These are phyloP conservation scores for Ceratocystis variospora DNA, from an alignment of 2,329 filamentous ascomycete species.

Conservation along the genomic window DNA sequence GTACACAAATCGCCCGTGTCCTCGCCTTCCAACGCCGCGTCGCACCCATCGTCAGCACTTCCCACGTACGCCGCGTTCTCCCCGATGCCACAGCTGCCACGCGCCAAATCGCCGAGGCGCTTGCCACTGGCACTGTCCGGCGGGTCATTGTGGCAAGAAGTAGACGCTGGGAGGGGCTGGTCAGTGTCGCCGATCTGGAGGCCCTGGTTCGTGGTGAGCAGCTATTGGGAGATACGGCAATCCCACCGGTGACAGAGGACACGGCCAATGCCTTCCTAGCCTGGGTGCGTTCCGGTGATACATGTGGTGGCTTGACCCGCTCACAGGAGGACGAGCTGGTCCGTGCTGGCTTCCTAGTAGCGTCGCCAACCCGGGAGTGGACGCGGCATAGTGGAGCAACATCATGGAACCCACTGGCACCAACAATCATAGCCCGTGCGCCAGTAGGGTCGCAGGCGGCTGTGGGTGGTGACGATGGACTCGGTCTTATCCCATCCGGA, in stretches of 20 bases:
- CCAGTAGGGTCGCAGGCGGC: conserved; percentile 25
- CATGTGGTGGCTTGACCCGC: conserved; percentile 28
- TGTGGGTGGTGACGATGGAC: conserved; percentile 40
- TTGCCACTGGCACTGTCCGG: conserved; percentile 42
- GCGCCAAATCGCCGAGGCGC: conserved; percentile 50
- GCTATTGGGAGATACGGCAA: conserved; percentile 25
- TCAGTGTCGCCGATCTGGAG: conserved; percentile 41
- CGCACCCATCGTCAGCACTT: conserved; percentile 50
- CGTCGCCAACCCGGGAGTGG: conserved; percentile 21
- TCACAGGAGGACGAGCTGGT: conserved; percentile 45
- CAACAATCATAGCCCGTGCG: conserved; percentile 8
- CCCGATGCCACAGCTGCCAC: conserved; percentile 50
- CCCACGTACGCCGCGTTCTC: conserved; percentile 52
- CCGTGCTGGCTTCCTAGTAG: conserved; percentile 53
- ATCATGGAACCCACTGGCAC: conserved; percentile 46
- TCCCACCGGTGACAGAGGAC: conserved; percentile 14
- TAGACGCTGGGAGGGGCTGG: conserved; percentile 49
- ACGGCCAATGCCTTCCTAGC: conserved; percentile 38
- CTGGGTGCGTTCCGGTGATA: conserved; percentile 22
- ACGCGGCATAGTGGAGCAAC: conserved; percentile 28
- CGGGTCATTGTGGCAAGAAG: conserved; percentile 42
- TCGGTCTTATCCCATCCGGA: conserved; percentile 26
- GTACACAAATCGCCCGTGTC: conserved; percentile 47
- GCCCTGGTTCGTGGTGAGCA: conserved; percentile 26
- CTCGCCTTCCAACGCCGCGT: conserved; percentile 46